Evolutionary conservation across 768 basidiomycete species (phyloP), one percentile per base, ranked within the genome.

Genomic region (Cyclocybe cylindracea): DNA sequence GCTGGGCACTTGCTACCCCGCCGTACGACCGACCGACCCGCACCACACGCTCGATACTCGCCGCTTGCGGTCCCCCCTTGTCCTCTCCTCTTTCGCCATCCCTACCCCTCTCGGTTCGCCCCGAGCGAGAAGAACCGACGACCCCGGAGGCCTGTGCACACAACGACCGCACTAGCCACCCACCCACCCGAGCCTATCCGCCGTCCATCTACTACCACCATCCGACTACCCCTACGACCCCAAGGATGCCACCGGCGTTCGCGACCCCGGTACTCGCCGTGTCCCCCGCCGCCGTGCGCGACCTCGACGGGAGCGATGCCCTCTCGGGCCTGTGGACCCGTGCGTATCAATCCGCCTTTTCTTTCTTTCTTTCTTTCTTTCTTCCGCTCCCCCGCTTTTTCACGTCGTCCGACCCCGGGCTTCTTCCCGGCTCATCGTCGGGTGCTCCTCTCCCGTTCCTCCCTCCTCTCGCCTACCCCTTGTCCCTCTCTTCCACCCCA

Each of bases 261-360:
- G 78, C 86, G n/a, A 69, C 72, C 6, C 88, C 87, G 33, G 79
- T 91, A 35, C 81, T 91, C 47, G 75, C 82, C 31, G 74, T 91
- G 57, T 76, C 84, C 6, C 73, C 78, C 14, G 88, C 88, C 54
- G 86, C 77, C 14, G 77, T 91, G 54, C 77, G 75, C 60, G 82
- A 86, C 56, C 78, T 90, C 55, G 80, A 90, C 60, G 84, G 86
- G 45, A 73, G 78, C 38, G 85, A 89, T 44, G 84, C 86, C 29
- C 73, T 90, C 44, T 79, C 72, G 44, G 70, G 79, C 46, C 80
- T 91, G 24, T 91, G 86, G 87, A 80, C 78, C 51, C 70, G 90
- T 91, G 57, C 62, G 77, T 78, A 44, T 46, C 46, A 19, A 46
- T 7, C 48, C 51, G 19, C 37, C 31, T 24, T 14, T 42, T 29